Base-by-base conservation (phyloP, 345 rosid genomes). In the Salix udensis region DNA sequence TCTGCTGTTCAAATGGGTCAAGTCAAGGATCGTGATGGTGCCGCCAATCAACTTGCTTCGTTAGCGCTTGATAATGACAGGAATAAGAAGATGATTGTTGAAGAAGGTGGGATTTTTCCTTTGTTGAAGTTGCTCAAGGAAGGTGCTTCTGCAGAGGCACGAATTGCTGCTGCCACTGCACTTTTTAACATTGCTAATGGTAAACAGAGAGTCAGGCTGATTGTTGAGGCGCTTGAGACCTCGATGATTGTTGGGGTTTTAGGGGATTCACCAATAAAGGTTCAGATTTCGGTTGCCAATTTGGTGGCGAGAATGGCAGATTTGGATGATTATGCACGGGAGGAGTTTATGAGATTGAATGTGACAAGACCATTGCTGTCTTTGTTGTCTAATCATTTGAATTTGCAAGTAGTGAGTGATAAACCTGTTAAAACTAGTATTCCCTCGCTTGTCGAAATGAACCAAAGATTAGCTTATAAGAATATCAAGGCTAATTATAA, bases 11-110 rank as follows among this genome's bases (percentile, higher is more conserved):
- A 86, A 73, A 85, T 84, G 89, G 92, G 88, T 18, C 85, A 82
- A 74, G 74, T 76, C 4, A 83, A 80, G 71, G 86, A 86, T 44
- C 84, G 88, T 2, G 77, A 75, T 34, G 91, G 88, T 24, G 90
- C 91, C 0, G 94, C 89, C 37, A 86, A 82, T 23, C 82, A 77
- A 50, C 88, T 90, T 6, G 89, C 89, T 6, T 82, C 91, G 18
- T 53, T 90, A 40, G 92, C 92, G 0, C 55, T 70, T 3, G 92
- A 86, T 71, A 89, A 75, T 34, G 89, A 90, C 66, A 83, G 92
- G 37, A 88, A 88, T 84, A 88, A 82, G 82, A 85, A 84, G 80
- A 81, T 90, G 71, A 90, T 90, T 15, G 88, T 89, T 9, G 89
- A 87, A 65, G 94, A 90, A 77, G 88, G 86, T 7, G 94, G 90